phyloP scores from a whole-genome alignment of 495 filamentous ascomycete genomes.

The Parachaetomium inaequale region DNA sequence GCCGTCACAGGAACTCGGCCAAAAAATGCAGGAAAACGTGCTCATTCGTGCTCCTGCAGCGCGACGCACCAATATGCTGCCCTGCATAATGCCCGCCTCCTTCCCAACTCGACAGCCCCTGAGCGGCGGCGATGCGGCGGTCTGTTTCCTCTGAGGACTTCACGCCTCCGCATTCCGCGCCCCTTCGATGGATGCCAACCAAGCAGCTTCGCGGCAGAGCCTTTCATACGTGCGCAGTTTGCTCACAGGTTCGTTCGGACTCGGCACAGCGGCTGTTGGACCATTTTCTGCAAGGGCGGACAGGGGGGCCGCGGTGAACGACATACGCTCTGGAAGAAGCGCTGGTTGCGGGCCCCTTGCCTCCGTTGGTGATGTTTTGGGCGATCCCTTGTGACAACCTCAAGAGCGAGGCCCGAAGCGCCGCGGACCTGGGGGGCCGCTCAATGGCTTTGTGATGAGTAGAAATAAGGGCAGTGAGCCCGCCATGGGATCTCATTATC shows the following conservation, averaged over 20 bases:
- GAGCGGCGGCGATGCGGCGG: background rate
- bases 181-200: background rate
- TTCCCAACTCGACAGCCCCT: background rate
- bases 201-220: background rate
- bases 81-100: background rate
- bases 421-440: background rate
- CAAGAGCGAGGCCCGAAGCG: background rate
- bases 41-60: conserved; percentile 16
- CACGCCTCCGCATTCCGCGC: background rate
- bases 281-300: background rate
- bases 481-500: background rate
- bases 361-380: conserved; percentile 2
- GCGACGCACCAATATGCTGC: background rate
- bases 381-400: background rate
- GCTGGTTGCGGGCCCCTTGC: background rate
- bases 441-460: background rate
- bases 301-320: background rate
- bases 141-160: background rate
- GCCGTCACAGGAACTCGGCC: background rate
- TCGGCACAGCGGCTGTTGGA: background rate
- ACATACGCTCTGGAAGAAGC: background rate
- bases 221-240: background rate
- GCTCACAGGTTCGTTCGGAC: background rate
- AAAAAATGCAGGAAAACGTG: conserved; percentile 17
- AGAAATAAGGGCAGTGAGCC: background rate